These are phyloP conservation scores for Somion occarium DNA, from an alignment of 1,284 basidiomycete genomes.

Conservation along the genomic window DNA sequence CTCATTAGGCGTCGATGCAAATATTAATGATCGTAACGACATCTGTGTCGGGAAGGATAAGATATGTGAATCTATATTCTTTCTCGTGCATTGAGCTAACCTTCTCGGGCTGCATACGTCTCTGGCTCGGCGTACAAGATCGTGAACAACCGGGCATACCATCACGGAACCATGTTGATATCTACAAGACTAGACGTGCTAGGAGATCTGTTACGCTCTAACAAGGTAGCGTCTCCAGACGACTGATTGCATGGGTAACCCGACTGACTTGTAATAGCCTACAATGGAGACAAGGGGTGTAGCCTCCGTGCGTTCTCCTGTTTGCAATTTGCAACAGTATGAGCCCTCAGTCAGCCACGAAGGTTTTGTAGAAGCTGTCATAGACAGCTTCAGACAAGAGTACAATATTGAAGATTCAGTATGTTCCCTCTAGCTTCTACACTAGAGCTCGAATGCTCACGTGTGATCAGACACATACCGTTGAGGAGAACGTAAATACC, in stretches of 20 bases:
- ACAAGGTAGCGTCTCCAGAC: constrained; percentile 48
- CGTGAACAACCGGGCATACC: constrained; percentile 86
- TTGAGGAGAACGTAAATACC: constrained; percentile 42
- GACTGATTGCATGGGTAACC: neutral
- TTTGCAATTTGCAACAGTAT: constrained; percentile 75
- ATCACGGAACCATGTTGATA: constrained; percentile 99
- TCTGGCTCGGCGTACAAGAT: constrained; percentile 99
- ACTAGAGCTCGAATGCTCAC: neutral
- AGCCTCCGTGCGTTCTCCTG: constrained; percentile 88
- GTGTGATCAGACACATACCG: constrained; percentile 25
- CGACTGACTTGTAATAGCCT: constrained; percentile 38
- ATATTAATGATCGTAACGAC: constrained; percentile 90
- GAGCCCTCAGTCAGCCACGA: constrained; percentile 57
- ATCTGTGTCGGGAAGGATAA: constrained; percentile 80
- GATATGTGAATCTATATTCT: constrained; percentile 41
- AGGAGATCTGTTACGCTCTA: constrained; percentile 66
- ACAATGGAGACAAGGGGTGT: constrained; percentile 84
- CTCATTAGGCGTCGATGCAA: constrained; percentile 67
- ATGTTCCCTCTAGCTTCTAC: neutral
- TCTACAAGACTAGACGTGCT: constrained; percentile 71
- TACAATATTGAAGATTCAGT: constrained; percentile 44
- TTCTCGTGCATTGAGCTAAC: constrained; percentile 1
- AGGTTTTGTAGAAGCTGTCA: constrained; percentile 69
- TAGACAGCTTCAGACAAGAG: constrained; percentile 62
- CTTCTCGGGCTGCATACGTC: constrained; percentile 48